Conservation (phyloP, 2,329 filamentous ascomycete species). For the Sarocladium brachiariae region DNA sequence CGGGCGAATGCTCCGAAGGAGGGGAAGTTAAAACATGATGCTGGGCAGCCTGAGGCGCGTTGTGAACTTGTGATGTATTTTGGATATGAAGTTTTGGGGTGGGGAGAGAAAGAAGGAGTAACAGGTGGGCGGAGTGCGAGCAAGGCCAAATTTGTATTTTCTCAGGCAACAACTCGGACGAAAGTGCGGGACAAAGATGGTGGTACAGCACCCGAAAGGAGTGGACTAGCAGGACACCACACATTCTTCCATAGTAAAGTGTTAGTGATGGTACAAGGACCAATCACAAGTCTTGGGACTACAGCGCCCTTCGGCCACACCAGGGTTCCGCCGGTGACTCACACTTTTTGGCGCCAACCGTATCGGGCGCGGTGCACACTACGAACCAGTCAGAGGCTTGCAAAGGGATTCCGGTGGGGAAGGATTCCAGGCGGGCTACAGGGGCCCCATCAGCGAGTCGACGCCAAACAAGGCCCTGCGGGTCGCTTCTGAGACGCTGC, state of each 20-base stretch:
- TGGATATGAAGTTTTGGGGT: constrained; percentile 26
- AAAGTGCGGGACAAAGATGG: not conserved
- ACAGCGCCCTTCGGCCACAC: constrained; percentile 4
- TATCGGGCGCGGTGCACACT: not conserved
- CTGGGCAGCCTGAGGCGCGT: constrained; percentile 31
- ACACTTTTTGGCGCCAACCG: constrained; percentile 2
- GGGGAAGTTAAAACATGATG: constrained; percentile 54
- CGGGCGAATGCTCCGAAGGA: constrained; percentile 27
- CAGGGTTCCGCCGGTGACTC: constrained; percentile 2
- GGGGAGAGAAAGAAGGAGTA: constrained; percentile 7
- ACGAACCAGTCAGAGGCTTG: not conserved
- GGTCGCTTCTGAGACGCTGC: not conserved
- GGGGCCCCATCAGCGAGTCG: constrained; percentile 5
- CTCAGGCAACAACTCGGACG: constrained; percentile 1
- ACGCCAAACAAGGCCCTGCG: constrained; percentile 1
- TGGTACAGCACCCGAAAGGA: not conserved
- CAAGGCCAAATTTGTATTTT: constrained; percentile 5
- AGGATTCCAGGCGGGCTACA: not conserved
- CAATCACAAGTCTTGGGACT: not conserved
- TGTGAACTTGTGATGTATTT: constrained; percentile 22
- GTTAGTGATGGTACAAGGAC: not conserved
- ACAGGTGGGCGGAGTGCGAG: constrained; percentile 4
- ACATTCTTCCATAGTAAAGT: no score
- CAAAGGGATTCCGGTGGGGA: not conserved
- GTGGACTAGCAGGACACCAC: not conserved